Conservation (phyloP, 345 rosid species). For the Lepidium aucheri region DNA sequence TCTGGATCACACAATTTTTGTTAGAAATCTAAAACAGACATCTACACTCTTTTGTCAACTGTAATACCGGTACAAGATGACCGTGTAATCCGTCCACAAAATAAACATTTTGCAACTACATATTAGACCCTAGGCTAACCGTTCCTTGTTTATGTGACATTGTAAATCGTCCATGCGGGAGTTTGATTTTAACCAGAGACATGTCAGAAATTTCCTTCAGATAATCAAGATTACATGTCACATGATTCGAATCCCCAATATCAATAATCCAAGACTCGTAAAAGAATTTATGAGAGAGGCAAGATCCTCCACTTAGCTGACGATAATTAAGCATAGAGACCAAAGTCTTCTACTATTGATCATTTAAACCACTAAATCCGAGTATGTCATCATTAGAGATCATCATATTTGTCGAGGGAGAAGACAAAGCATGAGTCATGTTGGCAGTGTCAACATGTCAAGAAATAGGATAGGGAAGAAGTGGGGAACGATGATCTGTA, state of each 20-base stretch:
- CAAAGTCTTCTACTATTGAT: neutral
- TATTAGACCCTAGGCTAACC: no score
- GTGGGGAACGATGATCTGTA: no score
- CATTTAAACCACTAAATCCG: neutral
- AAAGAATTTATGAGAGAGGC: neutral
- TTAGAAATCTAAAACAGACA: neutral
- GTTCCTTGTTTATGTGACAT: no score
- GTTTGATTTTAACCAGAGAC: neutral
- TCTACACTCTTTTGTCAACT: neutral
- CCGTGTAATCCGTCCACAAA: neutral
- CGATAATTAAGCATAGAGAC: neutral
- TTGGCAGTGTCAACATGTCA: no score
- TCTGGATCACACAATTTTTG: neutral
- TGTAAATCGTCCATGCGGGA: neutral
- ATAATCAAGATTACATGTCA: neutral
- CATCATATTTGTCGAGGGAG: no score
- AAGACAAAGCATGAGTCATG: no score
- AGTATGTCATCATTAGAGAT: no score
- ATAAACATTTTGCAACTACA: neutral
- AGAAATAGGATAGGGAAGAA: no score
- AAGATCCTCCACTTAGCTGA: neutral
- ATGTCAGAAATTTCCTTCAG: rapidly evolving
- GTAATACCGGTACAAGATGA: neutral
- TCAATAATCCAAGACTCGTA: neutral
- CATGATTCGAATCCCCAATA: neutral